phyloP scores from a whole-genome alignment of 345 rosid species.

The Crucihimalaya himalaica region DNA sequence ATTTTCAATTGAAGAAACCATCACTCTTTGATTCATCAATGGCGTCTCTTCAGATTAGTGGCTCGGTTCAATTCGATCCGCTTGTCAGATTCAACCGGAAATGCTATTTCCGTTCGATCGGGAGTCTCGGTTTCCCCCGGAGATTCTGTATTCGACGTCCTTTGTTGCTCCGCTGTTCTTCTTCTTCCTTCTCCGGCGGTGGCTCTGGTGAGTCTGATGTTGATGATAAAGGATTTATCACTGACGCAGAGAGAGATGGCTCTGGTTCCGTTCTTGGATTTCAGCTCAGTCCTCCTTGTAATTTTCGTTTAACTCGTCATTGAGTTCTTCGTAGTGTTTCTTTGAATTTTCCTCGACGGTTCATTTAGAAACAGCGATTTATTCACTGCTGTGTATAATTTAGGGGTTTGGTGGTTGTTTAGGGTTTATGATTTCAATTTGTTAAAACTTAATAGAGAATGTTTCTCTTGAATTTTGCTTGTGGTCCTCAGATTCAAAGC shows the following conservation, averaged over 20 bases:
- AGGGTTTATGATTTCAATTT: too few species aligned
- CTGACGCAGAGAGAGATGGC: constrained; percentile 61
- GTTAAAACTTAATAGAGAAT: neutral
- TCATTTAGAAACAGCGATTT: neutral
- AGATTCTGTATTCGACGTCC: constrained; percentile 31
- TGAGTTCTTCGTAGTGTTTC: too few species aligned
- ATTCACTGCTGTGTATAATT: neutral
- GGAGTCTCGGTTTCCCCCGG: constrained; percentile 36
- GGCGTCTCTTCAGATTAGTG: constrained; percentile 49
- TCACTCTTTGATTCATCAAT: constrained; percentile 32
- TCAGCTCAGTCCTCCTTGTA: constrained; percentile 58
- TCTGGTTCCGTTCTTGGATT: constrained; percentile 72
- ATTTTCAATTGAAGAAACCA: neutral
- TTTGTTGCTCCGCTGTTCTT: constrained; percentile 41
- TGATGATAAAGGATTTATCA: constrained; percentile 42
- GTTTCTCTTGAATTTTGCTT: constrained; percentile 6
- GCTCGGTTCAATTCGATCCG: constrained; percentile 28
- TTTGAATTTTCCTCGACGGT: neutral
- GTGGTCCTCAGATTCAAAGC: constrained; percentile 7
- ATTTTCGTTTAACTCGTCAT: neutral
- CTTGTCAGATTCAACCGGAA: neutral
- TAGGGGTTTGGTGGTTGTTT: neutral
- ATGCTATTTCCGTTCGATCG: constrained; percentile 8
- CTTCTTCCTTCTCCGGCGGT: constrained; percentile 14
- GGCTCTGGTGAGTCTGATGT: constrained; percentile 29